A percentile compares a stretch with the other conserved stretches of the same genome.
Conservation (phyloP, 805 yeast species). For the Komagataella phaffii region DNA sequence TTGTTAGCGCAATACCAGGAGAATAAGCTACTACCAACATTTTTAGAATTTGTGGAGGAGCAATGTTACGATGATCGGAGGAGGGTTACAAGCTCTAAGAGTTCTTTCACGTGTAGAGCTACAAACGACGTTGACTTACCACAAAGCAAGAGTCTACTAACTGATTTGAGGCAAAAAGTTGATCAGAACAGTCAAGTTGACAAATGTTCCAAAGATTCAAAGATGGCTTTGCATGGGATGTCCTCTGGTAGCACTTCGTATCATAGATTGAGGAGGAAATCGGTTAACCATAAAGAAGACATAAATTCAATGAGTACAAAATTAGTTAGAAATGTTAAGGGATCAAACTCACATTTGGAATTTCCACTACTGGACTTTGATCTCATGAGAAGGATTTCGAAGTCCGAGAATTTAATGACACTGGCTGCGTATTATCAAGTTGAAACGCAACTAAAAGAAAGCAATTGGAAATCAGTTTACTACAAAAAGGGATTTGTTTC, state of each 20-base stretch:
- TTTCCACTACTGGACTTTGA: not conserved
- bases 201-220: not conserved
- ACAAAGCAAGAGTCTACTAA: too few relatives aligned
- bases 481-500: too few relatives aligned
- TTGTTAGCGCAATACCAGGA: not conserved
- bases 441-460: not conserved
- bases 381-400: not conserved
- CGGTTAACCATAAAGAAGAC: not conserved
- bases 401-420: not conserved
- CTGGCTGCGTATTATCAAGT: not conserved
- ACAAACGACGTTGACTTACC: not conserved
- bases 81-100: not conserved
- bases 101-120: not conserved
- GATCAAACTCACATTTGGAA: not conserved
- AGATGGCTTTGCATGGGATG: not conserved
- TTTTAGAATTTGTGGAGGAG: not conserved
- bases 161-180: not conserved
- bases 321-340: not conserved
- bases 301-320: not conserved
- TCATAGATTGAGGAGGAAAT: not conserved
- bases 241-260: not conserved
- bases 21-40: not conserved
- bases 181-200: not conserved
- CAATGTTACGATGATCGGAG: not conserved
- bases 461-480: not conserved